Evolutionary conservation across 208 protist genomes (phyloP), one percentile per base, ranked within the genome.

Genomic region (Leishmania lainsoni): DNA sequence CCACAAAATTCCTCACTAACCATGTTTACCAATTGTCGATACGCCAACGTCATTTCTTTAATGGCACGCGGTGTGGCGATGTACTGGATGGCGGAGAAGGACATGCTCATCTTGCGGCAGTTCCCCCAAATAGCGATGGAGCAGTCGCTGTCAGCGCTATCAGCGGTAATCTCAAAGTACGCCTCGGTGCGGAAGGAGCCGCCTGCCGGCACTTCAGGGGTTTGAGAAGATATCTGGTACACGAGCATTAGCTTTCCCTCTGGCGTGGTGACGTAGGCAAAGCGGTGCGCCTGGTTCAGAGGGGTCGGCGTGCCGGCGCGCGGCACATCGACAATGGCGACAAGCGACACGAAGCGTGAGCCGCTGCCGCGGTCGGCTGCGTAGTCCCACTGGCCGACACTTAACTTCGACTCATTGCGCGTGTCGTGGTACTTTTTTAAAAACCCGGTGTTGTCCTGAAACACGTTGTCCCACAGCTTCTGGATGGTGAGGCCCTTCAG

Each of bases 221-320:
- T 97, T 73, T 97, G 90, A 16, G 92, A 95, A 9, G 93, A 97
- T 69, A 97, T 95, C 73, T 97, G 93, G 74, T 94, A 95, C 22
- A 90, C 76, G 1, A 97, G 76, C 75, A 89, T 35, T n/a, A 91
- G 78, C 78, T 84, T 85, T 17, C 85, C 84, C 56, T 83, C 88
- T 5, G 86, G 76, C 5, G 87, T 86, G 32, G 35, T 90, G 51
- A 82, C 51, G 84, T 94, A 95, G 26, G 81, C 90, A 71, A 95
- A 97, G 56, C 93, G 90, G 69, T 97, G 93, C 6, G 87, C 93
- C 80, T 97, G 90, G 83, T 95, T 89, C 71, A 97, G 78, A 52
- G 84, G 89, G 6, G 93, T 95, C n/a, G 83, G 74, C 32, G 89
- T 93, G 66, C 86, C 88, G 2, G 85, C 90, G 22, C 81, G 83